These are phyloP conservation scores for Debaryomyces fabryi DNA, from an alignment of 1,139 yeast species.

Conservation along the genomic window DNA sequence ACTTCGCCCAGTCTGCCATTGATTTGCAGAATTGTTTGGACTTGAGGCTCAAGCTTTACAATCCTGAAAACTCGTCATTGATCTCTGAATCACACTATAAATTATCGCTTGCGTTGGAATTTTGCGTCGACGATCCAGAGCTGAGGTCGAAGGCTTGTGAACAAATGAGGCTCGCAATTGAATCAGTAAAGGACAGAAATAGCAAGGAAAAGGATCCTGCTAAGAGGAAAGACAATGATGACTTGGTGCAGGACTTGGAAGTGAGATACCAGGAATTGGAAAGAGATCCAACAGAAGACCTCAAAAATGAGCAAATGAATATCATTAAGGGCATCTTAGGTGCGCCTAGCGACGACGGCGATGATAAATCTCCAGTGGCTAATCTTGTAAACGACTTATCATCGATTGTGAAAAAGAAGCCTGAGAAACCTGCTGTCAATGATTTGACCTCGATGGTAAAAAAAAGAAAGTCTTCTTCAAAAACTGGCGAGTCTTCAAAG, in stretches of 20 bases:
- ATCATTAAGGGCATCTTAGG: conserved; percentile 68
- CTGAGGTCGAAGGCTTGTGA: conserved; percentile 56
- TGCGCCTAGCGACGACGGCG: conserved; percentile 32
- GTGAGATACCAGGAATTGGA: conserved; percentile 55
- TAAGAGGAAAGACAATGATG: conserved; percentile 49
- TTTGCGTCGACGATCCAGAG: conserved; percentile 55
- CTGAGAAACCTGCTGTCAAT: conserved; percentile 27
- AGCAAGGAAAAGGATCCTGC: conserved; percentile 29
- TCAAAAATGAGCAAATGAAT: conserved; percentile 57
- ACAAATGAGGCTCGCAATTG: conserved; percentile 63
- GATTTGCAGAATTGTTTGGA: conserved; percentile 64
- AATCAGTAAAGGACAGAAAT: conserved; percentile 53
- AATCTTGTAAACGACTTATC: conserved; percentile 13
- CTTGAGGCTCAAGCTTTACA: conserved; percentile 57
- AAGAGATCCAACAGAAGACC: conserved; percentile 52
- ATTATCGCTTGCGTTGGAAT: conserved; percentile 78
- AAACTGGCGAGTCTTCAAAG: conserved; percentile 10
- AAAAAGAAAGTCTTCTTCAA: conserved; percentile 30
- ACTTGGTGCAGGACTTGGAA: conserved; percentile 55
- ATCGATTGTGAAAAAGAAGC: conserved; percentile 18
- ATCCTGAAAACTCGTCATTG: conserved; percentile 52
- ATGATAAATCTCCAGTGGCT: conserved; percentile 12
- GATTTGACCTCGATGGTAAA: conserved; percentile 40
- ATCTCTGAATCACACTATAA: conserved; percentile 84
- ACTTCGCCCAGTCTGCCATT: conserved; percentile 71